Base-by-base conservation (phyloP, 2,329 filamentous ascomycete species). In the Septoria linicola region DNA sequence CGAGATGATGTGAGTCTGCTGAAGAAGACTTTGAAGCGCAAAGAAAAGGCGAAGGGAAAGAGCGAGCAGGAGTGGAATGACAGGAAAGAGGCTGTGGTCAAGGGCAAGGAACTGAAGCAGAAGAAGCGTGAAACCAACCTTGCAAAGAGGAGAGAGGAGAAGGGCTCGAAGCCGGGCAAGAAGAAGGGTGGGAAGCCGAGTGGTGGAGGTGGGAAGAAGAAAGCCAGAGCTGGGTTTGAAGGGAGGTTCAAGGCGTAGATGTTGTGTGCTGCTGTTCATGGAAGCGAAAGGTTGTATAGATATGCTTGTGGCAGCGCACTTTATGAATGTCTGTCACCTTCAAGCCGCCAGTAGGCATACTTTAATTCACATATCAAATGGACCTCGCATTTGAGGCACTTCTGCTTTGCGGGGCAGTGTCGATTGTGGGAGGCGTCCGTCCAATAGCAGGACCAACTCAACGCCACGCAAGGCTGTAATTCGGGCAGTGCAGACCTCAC, bases 1-100 rank as follows among this genome's bases (percentile, higher is more conserved):
- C 84, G 83, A 54, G 90, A 97, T 66, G 89, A 96, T 68, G 89
- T 89, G 57, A 83, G 81, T 39, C 73, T 96, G 50, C 79, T 99
- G 21, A 96, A 96, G 78, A 96, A 96, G 78, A 88, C 91, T 0
- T 77, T 97, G 60, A 96, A 96, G 80, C 84, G 92, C 60, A 95
- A 96, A 75, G 89, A 96, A 65, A 83, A 85, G 60, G 76, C 81
- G 45, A 97, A 96, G 82, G 86, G 85, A 72, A 95, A 93, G 82
- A 95, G 88, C 67, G 89, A 89, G 69, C 85, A 87, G 67, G 89
- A 93, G 66, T 97, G 93, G 75, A 72, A 72, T 48, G 75, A 77
- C 51, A 63, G 75, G 13, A 63, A 73, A 16, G 71, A 73, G 27
- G 70, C 68, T 23, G 72, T 78, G 1, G 63, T 71, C 40, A 74